Evolutionary conservation across 208 protist species (phyloP).

Genomic region (Leishmania aethiopica): DNA sequence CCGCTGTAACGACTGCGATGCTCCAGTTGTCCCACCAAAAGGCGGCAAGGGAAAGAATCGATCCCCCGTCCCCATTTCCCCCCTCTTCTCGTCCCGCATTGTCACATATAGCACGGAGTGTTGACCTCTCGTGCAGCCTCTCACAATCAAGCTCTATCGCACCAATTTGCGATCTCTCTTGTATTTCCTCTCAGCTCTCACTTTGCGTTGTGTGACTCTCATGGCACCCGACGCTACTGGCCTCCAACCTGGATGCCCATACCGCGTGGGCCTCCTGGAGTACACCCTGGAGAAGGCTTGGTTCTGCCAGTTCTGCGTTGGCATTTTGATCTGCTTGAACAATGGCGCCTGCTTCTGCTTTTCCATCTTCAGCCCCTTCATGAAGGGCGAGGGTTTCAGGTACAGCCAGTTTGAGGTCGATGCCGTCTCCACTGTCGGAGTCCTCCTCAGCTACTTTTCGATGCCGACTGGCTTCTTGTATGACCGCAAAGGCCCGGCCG

Average conservation of each 20-base stretch:
- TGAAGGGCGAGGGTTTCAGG: conserved; percentile 54
- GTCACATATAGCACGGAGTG: not conserved
- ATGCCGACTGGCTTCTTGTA: conserved; percentile 80
- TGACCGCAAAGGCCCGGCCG: conserved; percentile 56
- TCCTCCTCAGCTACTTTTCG: conserved; percentile 84
- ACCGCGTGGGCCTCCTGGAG: conserved; percentile 1
- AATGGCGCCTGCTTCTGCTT: conserved; percentile 87
- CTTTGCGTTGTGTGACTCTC: too few relatives aligned
- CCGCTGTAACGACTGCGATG: not conserved
- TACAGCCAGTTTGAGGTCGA: conserved; percentile 72
- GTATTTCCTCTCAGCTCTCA: not conserved
- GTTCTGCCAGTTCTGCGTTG: conserved; percentile 83
- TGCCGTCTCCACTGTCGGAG: conserved; percentile 68
- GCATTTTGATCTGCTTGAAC: conserved; percentile 77
- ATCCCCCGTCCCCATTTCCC: too few relatives aligned
- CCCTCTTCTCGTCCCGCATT: not conserved
- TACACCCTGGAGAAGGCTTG: conserved; percentile 59
- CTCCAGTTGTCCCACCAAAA: not conserved
- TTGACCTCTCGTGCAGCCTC: not conserved
- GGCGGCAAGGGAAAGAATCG: not conserved
- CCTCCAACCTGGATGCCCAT: not conserved
- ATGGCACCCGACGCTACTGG: not conserved
- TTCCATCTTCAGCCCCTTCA: conserved; percentile 72
- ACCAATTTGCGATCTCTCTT: not conserved
- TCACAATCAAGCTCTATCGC: not conserved